These are phyloP conservation scores for Mucor lusitanicus DNA, from an alignment of 371 early-diverging fungal genomes.

Conservation along the genomic window DNA sequence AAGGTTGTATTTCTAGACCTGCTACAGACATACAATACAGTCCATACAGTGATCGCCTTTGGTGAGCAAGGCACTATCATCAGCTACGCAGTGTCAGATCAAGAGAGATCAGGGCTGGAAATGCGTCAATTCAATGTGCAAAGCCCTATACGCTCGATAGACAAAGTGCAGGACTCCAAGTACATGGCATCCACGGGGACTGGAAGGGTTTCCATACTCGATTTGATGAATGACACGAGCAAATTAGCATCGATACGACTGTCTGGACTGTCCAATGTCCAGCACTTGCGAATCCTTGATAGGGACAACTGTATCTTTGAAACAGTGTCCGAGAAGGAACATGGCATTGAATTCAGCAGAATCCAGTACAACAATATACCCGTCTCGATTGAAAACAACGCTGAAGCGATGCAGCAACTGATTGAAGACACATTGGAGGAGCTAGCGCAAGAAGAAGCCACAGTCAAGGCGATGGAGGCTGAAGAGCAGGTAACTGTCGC, in stretches of 20 bases:
- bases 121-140: constrained; percentile 18
- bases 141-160: constrained; percentile 10
- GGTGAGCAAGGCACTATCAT: constrained; percentile 20
- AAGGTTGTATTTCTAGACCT: not conserved
- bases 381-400: constrained; percentile 2
- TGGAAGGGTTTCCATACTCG: constrained; percentile 8
- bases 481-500: constrained; percentile 6
- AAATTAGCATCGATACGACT: not conserved
- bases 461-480: not conserved
- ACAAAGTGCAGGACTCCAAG: constrained; percentile 5
- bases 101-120: not conserved
- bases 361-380: constrained; percentile 2
- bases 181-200: constrained; percentile 5
- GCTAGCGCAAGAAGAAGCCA: constrained; percentile 8
- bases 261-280: not conserved
- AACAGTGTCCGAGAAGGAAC: not conserved
- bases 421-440: constrained; percentile 10
- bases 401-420: not conserved
- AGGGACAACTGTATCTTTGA: not conserved
- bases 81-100: constrained; percentile 5
- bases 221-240: not conserved
- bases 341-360: not conserved
- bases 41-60: not conserved
- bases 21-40: not conserved
- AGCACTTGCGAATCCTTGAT: not conserved